Percentiles rank a stretch among this genome's conserved stretches.
These are phyloP conservation scores for Fonsecaea pugnacius DNA, from an alignment of 2,329 filamentous ascomycete species.

Conservation along the genomic window DNA sequence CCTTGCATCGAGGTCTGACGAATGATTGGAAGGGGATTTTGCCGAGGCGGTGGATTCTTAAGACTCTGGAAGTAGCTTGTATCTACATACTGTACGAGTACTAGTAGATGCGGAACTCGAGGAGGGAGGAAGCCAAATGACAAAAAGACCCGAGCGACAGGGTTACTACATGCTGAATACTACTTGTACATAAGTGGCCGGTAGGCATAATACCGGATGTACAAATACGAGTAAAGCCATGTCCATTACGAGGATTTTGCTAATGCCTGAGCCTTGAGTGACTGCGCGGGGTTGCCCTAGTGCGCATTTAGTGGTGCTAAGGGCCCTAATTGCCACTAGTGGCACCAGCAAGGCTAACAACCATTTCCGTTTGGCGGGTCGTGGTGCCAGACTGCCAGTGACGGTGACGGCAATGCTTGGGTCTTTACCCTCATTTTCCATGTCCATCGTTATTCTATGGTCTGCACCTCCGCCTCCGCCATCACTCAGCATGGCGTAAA, in stretches of 20 bases:
- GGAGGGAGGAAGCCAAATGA: too few species aligned
- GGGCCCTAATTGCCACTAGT: background rate
- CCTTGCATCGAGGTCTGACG: background rate
- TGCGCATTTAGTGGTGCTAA: too few species aligned
- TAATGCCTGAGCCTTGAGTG: background rate
- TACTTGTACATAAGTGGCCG: too few species aligned
- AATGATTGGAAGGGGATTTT: background rate
- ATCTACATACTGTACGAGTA: background rate
- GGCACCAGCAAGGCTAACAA: background rate
- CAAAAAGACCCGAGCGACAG: too few species aligned
- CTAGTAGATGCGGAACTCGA: too few species aligned
- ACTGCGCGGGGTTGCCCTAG: background rate
- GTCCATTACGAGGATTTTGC: background rate
- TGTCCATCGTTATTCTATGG: background rate
- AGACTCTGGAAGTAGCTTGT: background rate
- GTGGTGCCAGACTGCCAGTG: background rate
- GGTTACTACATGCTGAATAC: too few species aligned
- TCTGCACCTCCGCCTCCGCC: constrained; percentile 1
- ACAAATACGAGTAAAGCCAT: background rate
- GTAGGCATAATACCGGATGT: background rate
- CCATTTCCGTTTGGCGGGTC: background rate
- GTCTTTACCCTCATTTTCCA: background rate
- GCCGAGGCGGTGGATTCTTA: background rate
- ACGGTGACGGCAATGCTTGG: background rate
- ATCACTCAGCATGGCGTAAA: constrained; percentile 5